Percentiles rank a stretch among this genome's conserved stretches.
These are phyloP conservation scores for Coprinellus aureogranulatus DNA, from an alignment of 768 basidiomycete species.

Conservation along the genomic window DNA sequence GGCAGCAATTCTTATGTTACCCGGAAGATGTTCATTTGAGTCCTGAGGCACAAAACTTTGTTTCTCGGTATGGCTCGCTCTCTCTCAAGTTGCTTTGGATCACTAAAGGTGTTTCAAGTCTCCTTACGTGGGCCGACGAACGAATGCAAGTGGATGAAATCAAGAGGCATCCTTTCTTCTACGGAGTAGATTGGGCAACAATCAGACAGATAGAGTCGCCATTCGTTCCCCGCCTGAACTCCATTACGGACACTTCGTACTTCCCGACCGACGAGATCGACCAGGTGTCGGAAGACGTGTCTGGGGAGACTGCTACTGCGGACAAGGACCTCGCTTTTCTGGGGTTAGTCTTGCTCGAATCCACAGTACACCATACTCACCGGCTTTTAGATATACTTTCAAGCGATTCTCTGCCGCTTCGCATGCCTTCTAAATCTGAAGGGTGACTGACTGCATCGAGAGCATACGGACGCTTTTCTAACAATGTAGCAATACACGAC, in stretches of 20 bases:
- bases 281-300: constrained; percentile 55
- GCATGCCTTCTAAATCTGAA: constrained; percentile 41
- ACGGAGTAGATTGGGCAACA: constrained; percentile 89
- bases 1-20: constrained; percentile 81
- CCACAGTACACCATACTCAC: neutral
- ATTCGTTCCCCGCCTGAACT: constrained; percentile 92
- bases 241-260: constrained; percentile 96
- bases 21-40: constrained; percentile 95
- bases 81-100: neutral
- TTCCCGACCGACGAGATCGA: constrained; percentile 95
- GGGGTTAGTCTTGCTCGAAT: constrained; percentile 37
- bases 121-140: constrained; percentile 82
- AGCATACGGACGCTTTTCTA: too few relatives aligned
- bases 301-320: constrained; percentile 38
- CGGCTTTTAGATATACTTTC: constrained; percentile 63
- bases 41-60: constrained; percentile 85
- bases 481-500: too few relatives aligned
- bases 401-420: constrained; percentile 71
- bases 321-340: constrained; percentile 67
- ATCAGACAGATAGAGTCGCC: constrained; percentile 91
- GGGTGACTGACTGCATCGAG: too few relatives aligned
- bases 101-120: constrained; percentile 33
- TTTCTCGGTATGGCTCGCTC: constrained; percentile 59
- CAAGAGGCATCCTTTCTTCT: constrained; percentile 89
- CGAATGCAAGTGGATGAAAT: constrained; percentile 82